Evolutionary conservation across 768 basidiomycete species (phyloP).

Genomic region (Russula abietina): DNA sequence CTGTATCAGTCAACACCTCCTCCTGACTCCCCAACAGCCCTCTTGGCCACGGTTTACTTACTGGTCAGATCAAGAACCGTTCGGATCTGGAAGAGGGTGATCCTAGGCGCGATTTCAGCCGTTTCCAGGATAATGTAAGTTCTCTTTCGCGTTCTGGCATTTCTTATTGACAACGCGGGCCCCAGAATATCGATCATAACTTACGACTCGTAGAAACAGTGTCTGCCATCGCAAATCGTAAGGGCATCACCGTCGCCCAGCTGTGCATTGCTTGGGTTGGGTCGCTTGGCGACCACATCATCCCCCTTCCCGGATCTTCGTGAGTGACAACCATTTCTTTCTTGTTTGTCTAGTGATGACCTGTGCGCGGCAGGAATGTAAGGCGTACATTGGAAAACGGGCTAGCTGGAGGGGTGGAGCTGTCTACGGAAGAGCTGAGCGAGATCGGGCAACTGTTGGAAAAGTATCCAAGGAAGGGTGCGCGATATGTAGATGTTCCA

Average conservation of each 20-base stretch:
- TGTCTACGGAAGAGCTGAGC: conserved; percentile 32
- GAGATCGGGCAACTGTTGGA: conserved; percentile 38
- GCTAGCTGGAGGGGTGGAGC: conserved; percentile 35
- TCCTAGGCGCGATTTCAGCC: conserved; percentile 28
- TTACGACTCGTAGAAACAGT: conserved; percentile 39
- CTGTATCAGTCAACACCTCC: background rate
- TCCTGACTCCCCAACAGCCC: conserved; percentile 35
- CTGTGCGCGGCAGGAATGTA: conserved; percentile 29
- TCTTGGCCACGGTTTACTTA: conserved; percentile 48
- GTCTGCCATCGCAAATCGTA: conserved; percentile 36
- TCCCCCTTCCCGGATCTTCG: conserved; percentile 46
- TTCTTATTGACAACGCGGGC: background rate
- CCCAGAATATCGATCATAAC: conserved; percentile 38
- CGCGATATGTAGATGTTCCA: conserved; percentile 33
- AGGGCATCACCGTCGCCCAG: conserved; percentile 38
- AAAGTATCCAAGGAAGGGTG: conserved; percentile 35
- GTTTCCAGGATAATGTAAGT: conserved; percentile 36
- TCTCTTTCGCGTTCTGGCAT: conserved; percentile 5
- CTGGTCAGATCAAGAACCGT: conserved; percentile 40
- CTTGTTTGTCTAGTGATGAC: background rate
- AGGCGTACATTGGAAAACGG: conserved; percentile 41
- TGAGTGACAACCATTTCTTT: conserved; percentile 23
- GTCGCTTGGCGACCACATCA: conserved; percentile 34
- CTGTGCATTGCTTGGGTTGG: conserved; percentile 38
- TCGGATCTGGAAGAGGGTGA: conserved; percentile 36